These are phyloP conservation scores for Withania somnifera DNA, from an alignment of 305 asterid species.

Conservation along the genomic window DNA sequence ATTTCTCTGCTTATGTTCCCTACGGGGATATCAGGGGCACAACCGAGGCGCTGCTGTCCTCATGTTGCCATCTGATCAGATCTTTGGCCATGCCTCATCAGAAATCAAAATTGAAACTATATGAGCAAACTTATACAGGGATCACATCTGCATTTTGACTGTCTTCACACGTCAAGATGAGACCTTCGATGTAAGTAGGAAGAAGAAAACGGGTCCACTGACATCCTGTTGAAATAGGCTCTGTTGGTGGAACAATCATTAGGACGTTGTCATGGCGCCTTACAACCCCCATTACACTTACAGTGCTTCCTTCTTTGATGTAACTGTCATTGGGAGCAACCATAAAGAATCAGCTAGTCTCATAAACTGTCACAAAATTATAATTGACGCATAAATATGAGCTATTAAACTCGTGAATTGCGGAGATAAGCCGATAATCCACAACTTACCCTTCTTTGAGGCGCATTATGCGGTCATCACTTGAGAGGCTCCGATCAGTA, in stretches of 20 bases:
- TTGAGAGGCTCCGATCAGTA: constrained; percentile 54
- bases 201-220: constrained; percentile 63
- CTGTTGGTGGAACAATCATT: constrained; percentile 76
- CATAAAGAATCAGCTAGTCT: not conserved
- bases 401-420: not conserved
- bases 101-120: not conserved
- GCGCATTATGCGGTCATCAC: constrained; percentile 57
- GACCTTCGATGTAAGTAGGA: constrained; percentile 60
- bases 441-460: constrained; percentile 70
- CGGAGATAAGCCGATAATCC: not conserved
- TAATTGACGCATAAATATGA: not conserved
- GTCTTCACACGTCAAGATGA: constrained; percentile 41
- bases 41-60: not conserved
- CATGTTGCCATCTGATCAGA: not conserved
- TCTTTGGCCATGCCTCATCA: not conserved
- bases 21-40: not conserved
- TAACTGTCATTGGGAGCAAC: constrained; percentile 24
- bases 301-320: constrained; percentile 73
- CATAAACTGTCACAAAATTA: not conserved
- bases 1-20: not conserved
- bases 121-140: constrained; percentile 42
- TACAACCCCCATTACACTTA: constrained; percentile 68
- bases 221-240: constrained; percentile 62
- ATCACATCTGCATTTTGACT: constrained; percentile 47
- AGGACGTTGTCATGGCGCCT: constrained; percentile 59